phyloP scores from a whole-genome alignment of 2,329 filamentous ascomycete genomes.

The Zalaria obscura region DNA sequence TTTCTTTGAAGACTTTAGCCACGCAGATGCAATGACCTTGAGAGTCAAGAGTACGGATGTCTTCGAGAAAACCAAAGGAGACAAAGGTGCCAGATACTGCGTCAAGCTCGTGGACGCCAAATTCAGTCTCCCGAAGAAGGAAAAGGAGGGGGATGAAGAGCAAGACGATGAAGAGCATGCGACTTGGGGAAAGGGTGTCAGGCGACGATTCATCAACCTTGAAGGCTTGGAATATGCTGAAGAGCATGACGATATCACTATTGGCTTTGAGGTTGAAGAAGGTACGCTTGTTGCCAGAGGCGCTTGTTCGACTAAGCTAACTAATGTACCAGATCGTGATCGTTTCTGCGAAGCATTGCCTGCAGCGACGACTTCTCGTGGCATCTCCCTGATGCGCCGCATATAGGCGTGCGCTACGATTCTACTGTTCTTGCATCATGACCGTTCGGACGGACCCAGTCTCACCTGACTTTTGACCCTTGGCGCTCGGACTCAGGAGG shows the following conservation, averaged over 20 bases:
- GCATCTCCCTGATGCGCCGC: conserved; percentile 27
- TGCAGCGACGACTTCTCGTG: conserved; percentile 24
- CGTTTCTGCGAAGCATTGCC: conserved; percentile 30
- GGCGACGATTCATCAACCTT: conserved; percentile 65
- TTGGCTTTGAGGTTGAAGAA: conserved; percentile 65
- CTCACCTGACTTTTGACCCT: too few relatives aligned
- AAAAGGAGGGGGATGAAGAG: conserved; percentile 36
- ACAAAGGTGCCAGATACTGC: conserved; percentile 39
- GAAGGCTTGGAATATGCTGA: conserved; percentile 81
- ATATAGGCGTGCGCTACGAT: conserved; percentile 7
- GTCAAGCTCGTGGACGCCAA: conserved; percentile 80
- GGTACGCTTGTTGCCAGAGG: conserved; percentile 12
- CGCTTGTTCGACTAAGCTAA: conserved; percentile 10
- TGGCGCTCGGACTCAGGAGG: too few relatives aligned
- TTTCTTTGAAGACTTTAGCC: conserved; percentile 78
- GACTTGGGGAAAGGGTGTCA: conserved; percentile 39
- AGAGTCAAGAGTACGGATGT: conserved; percentile 70
- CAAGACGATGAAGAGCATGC: conserved; percentile 38
- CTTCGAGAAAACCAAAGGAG: conserved; percentile 46
- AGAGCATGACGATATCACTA: conserved; percentile 82
- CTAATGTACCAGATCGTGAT: conserved; percentile 25
- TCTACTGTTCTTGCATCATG: too few relatives aligned
- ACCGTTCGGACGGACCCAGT: too few relatives aligned
- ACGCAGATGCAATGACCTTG: conserved; percentile 83
- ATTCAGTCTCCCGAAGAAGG: conserved; percentile 59